Evolutionary conservation across 164 flowering plant genomes (phyloP).

Genomic region (Vitis vinifera): ASM3070453v1 NC_081818.1:25688501-25689000

Average conservation of each 20-base stretch:
- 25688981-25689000: constrained; percentile 72
- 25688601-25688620: constrained; percentile 93
- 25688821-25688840: constrained; percentile 77
- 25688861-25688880: constrained; percentile 86
- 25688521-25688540: constrained; percentile 91
- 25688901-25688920: constrained; percentile 34
- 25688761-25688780: constrained; percentile 80
- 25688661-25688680: constrained; percentile 85
- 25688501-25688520: constrained; percentile 65
- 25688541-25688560: constrained; percentile 92
- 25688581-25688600: constrained; percentile 96
- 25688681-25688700: constrained; percentile 82
- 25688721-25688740: constrained; percentile 85
- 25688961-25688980: constrained; percentile 59
- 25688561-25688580: constrained; percentile 98
- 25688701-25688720: constrained; percentile 81
- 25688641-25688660: constrained; percentile 91
- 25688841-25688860: constrained; percentile 66
- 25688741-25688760: constrained; percentile 91
- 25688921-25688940: constrained; percentile 56
- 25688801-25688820: constrained; percentile 62
- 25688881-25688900: constrained; percentile 60
- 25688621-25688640: constrained; percentile 79
- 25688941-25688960: constrained; percentile 80
- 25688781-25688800: constrained; percentile 74